Conservation (phyloP, 148 eudicot species). For the Silene uniflora region DNA sequence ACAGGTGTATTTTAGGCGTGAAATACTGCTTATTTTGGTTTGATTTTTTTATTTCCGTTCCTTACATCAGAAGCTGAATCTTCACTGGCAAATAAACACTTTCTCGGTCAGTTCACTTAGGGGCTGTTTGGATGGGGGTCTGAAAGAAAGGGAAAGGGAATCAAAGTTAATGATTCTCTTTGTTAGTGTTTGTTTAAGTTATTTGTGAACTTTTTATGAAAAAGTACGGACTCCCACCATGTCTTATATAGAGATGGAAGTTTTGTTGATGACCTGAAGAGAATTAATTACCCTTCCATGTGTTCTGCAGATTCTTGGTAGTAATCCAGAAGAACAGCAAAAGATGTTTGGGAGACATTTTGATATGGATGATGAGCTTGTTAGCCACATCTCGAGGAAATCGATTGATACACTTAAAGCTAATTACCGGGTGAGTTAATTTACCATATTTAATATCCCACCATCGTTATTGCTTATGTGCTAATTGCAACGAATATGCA, state of each 20-base stretch:
- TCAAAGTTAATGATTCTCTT: no score
- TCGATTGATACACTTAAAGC: constrained; percentile 73
- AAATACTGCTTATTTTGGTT: neutral
- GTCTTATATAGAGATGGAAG: neutral
- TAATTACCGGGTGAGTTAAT: constrained; percentile 48
- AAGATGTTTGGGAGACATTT: constrained; percentile 92
- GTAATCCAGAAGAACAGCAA: constrained; percentile 77
- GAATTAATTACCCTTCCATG: neutral
- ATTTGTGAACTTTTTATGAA: no score
- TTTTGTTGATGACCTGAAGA: neutral
- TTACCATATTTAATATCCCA: neutral
- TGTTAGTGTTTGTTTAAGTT: no score
- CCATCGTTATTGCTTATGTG: neutral
- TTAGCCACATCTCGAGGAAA: constrained; percentile 74
- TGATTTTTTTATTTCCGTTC: no score
- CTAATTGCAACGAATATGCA: constrained; percentile 10
- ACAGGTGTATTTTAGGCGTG: neutral
- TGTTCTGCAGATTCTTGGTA: constrained; percentile 54
- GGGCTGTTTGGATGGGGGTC: no score
- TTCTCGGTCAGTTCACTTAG: no score
- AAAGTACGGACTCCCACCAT: neutral
- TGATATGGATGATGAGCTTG: constrained; percentile 84
- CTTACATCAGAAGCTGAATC: no score
- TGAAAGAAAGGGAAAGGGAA: no score
- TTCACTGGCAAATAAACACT: no score